Conservation (phyloP, 2,329 filamentous ascomycete genomes). For the Gremmenia infestans region DNA sequence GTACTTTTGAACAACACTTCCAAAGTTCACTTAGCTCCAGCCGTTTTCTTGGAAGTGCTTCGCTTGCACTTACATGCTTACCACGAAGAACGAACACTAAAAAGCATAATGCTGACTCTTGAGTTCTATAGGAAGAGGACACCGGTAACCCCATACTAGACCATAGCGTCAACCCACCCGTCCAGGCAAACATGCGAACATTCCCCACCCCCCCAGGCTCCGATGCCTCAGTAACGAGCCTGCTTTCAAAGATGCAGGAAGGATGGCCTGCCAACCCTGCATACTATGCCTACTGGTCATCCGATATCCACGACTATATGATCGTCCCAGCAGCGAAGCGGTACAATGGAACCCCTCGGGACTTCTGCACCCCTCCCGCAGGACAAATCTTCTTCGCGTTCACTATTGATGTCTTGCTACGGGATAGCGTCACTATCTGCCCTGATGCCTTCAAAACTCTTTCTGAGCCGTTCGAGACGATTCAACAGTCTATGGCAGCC, state of each 20-base stretch:
- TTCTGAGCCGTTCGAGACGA: slow-evolving; percentile 1
- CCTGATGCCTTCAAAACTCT: neutral
- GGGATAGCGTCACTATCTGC: neutral
- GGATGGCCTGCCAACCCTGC: neutral
- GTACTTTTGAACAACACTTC: neutral
- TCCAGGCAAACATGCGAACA: neutral
- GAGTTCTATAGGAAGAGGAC: neutral
- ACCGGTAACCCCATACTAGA: neutral
- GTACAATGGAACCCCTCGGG: neutral
- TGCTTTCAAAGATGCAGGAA: neutral
- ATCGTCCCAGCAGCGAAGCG: neutral
- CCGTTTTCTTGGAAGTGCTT: neutral
- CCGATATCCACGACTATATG: neutral
- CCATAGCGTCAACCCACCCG: neutral
- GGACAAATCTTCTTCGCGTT: neutral
- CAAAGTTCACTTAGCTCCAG: neutral
- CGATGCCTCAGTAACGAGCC: neutral
- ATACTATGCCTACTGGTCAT: neutral
- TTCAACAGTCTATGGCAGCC: neutral
- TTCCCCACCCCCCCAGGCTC: neutral
- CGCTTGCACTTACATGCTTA: neutral
- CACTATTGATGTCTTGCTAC: neutral
- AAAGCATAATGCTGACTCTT: neutral
- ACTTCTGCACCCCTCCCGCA: neutral
- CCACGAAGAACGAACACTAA: neutral